Evolutionary conservation across 305 asterid species (phyloP), one percentile per base, ranked within the genome.

Genomic region (Striga hermonthica): DNA sequence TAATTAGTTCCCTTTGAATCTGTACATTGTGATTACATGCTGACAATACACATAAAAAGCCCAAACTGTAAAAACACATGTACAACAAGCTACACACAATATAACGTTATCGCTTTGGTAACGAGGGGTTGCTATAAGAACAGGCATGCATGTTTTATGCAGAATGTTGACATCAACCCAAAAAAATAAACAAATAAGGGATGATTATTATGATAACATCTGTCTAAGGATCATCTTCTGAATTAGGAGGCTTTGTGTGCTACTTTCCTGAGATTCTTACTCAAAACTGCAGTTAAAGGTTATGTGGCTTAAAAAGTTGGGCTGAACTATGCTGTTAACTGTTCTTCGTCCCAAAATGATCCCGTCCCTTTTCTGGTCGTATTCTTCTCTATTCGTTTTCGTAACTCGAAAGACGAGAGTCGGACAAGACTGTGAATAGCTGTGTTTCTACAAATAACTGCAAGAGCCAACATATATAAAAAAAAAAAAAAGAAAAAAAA

Each of bases 401-500:
- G 10, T 53, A 79, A 81, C 76, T 80, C 44, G 92, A 73, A 40
- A 89, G 89, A 50, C 83, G 89, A 65, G 77, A 79, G 73, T 91
- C 98, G 4, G 95, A 82, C 70, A 91, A 72, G 56, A 87, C 85
- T 1, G 83, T 70, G 74, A 91, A 91, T 65, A 85, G 68, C 64
- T 91, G 98, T 55, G 98, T 89, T 62, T 91, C 98, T 55, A 89
- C 91, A 69, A 91, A 83, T 28, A 82, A 71, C 98, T 91, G 97
- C 84, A 82, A 39, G 62, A 57, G 14, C 60, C 38, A 63, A 75
- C 67, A 48, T 14, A 53, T 22, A 22, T 0, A 22, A 22, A 0
- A 22, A 22, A 22, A 22, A 22, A 22, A 22, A 0, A 22, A 22
- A 22, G 2, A 22, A 22, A 22, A n/a, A n/a, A n/a, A n/a, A n/a